Base-by-base conservation (phyloP, 768 basidiomycete species). In the Rossbeevera mucosa region DNA sequence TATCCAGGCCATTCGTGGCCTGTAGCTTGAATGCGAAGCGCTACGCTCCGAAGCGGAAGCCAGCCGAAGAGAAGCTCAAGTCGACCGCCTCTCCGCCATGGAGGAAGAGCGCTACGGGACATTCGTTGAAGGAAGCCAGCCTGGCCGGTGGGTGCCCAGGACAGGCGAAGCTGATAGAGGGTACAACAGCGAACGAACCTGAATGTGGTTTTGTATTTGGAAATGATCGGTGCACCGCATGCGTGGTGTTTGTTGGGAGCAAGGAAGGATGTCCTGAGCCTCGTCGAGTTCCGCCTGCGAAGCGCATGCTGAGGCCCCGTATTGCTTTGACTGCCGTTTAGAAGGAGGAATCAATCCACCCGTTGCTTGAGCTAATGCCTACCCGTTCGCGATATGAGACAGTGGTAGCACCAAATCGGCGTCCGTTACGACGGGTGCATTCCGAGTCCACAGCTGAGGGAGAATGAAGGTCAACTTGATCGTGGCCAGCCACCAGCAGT, bases 1-100 rank as follows among this genome's bases (percentile, higher is more conserved):
- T 7, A 5, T 14, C 18, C 1, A 56, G 8, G n/a, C 49, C 53
- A 5, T 62, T 63, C 16, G 57, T 59, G 20, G 57, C 28, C n/a
- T n/a, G 25, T 11, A 44, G 44, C 44, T 14, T 44, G 14, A 16
- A 44, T n/a, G 28, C 44, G 40, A 41, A 41, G 40, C 40, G 40
- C 6, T 21, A 41, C 12, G 20, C 20, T 21, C 40, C 20, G 20
- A 41, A 12, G 40, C 12, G 40, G 40, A 41, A 41, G 20, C 21
- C 21, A 20, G 12, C 20, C 0, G 6, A 7, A 5, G 21, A 33
- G 31, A 33, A 8, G 16, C 31, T 33, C 7, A 20, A 16, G 21
- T 22, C 28, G 12, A 21, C 21, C 5, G 21, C 21, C 30, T 12
- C 33, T 24, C 12, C 28, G 22, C 38, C 5, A 5, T 4, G 12